Percentiles rank a stretch among this genome's conserved stretches.
These are phyloP conservation scores for Arachnomyces sp. DNA, from an alignment of 2,329 filamentous ascomycete species.

Conservation along the genomic window DNA sequence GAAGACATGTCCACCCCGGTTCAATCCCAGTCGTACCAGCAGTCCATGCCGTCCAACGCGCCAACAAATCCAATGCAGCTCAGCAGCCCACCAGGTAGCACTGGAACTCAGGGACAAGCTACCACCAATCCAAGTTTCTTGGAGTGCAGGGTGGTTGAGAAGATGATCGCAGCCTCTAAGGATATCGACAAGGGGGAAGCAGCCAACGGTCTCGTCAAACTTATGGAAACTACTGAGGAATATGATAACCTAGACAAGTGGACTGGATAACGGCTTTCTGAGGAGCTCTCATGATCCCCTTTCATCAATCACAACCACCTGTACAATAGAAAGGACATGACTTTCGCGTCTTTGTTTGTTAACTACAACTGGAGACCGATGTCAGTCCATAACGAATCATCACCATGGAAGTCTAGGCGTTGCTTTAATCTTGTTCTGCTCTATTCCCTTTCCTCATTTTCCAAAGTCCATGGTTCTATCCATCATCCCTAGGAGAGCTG, in stretches of 20 bases:
- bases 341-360: too few species aligned
- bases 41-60: conserved; percentile 3
- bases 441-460: too few species aligned
- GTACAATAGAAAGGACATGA: background rate
- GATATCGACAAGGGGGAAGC: conserved; percentile 23
- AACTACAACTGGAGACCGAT: too few species aligned
- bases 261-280: background rate
- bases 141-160: conserved; percentile 8
- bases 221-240: conserved; percentile 30
- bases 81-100: conserved; percentile 27
- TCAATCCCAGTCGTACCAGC: conserved; percentile 14
- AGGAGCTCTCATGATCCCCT: background rate
- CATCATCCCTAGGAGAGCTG: too few species aligned
- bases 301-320: background rate
- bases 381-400: too few species aligned
- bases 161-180: conserved; percentile 20
- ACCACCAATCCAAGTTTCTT: conserved; percentile 3
- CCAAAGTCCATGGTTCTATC: too few species aligned
- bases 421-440: too few species aligned
- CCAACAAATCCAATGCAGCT: conserved; percentile 27
- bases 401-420: too few species aligned
- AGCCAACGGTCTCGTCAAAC: conserved; percentile 31
- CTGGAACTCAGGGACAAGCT: conserved; percentile 11
- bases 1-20: conserved; percentile 6
- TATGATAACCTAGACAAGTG: conserved; percentile 14